Conservation (phyloP, 2,329 filamentous ascomycete genomes). For the Fusarium drepaniforme region DNA sequence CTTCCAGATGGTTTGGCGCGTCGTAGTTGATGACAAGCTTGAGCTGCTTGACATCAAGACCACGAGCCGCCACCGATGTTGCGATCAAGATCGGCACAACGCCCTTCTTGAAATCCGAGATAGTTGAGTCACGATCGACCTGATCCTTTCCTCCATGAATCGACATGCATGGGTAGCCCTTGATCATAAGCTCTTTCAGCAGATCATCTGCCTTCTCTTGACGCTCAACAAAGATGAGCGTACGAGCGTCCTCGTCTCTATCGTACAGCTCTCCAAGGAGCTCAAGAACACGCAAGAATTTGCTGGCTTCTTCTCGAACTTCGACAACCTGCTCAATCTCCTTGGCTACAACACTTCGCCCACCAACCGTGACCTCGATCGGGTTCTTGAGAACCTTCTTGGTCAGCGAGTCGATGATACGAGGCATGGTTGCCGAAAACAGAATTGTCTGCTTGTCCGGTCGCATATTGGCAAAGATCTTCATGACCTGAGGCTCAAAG, state of each 20-base stretch:
- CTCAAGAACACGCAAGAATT: conserved; percentile 87
- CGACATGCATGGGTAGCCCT: conserved; percentile 91
- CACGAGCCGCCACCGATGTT: conserved; percentile 94
- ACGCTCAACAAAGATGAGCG: conserved; percentile 91
- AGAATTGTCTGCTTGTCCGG: conserved; percentile 94
- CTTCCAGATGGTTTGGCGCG: conserved; percentile 92
- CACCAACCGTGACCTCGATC: conserved; percentile 92
- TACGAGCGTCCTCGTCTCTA: conserved; percentile 88
- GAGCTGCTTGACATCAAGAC: conserved; percentile 94
- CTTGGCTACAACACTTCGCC: conserved; percentile 86
- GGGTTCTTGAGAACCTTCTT: conserved; percentile 89
- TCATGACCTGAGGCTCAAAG: conserved; percentile 98
- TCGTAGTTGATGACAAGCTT: conserved; percentile 98
- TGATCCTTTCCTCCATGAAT: conserved; percentile 96
- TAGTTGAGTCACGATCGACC: conserved; percentile 91
- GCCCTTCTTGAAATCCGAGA: conserved; percentile 93
- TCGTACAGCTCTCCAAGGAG: conserved; percentile 89
- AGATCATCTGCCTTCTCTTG: conserved; percentile 90
- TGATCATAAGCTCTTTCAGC: conserved; percentile 82
- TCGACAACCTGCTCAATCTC: conserved; percentile 96
- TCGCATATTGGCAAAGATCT: conserved; percentile 91
- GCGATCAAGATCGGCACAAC: conserved; percentile 91
- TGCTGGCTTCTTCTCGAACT: conserved; percentile 83
- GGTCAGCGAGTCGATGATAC: conserved; percentile 90
- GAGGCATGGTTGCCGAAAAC: conserved; percentile 96